A percentile compares a stretch with the other conserved stretches of the same genome.
Conservation (phyloP, 2,329 filamentous ascomycete species). For the Mollisiaceae sp. region DNA sequence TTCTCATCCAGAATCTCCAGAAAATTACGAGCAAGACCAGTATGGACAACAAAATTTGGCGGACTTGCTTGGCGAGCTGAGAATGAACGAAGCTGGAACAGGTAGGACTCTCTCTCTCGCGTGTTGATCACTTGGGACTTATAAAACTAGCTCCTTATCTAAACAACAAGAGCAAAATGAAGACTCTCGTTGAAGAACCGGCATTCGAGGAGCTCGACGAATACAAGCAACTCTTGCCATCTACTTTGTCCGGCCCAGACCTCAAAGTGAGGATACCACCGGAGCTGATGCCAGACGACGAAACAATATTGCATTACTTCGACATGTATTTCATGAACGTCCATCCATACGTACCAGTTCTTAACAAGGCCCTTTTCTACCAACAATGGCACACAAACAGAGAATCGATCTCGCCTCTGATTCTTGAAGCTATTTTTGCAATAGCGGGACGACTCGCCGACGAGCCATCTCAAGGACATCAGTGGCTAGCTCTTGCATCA, state of each 20-base stretch:
- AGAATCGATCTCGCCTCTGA: conserved; percentile 83
- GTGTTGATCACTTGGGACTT: background rate
- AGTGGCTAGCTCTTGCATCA: conserved; percentile 90
- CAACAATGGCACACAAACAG: conserved; percentile 87
- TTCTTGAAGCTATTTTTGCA: conserved; percentile 90
- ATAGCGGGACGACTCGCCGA: conserved; percentile 85
- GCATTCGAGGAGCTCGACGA: conserved; percentile 75
- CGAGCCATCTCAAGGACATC: conserved; percentile 81
- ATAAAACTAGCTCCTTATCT: conserved; percentile 76
- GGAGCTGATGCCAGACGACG: conserved; percentile 89
- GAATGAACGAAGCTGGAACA: conserved; percentile 84
- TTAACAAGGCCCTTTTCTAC: conserved; percentile 83
- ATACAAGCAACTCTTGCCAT: conserved; percentile 71
- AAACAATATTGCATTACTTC: conserved; percentile 82
- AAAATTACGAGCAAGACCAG: conserved; percentile 64
- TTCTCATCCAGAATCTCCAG: conserved; percentile 47
- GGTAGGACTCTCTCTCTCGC: conserved; percentile 57
- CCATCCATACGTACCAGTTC: conserved; percentile 89
- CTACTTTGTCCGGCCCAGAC: conserved; percentile 70
- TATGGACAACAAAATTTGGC: conserved; percentile 75
- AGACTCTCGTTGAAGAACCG: conserved; percentile 61
- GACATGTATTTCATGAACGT: conserved; percentile 89
- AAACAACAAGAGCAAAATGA: conserved; percentile 59
- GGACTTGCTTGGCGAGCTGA: conserved; percentile 83
- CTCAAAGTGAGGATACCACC: conserved; percentile 85